Conservation (phyloP, 495 filamentous ascomycete genomes). For the Friedmanniomyces endolithicus region DNA sequence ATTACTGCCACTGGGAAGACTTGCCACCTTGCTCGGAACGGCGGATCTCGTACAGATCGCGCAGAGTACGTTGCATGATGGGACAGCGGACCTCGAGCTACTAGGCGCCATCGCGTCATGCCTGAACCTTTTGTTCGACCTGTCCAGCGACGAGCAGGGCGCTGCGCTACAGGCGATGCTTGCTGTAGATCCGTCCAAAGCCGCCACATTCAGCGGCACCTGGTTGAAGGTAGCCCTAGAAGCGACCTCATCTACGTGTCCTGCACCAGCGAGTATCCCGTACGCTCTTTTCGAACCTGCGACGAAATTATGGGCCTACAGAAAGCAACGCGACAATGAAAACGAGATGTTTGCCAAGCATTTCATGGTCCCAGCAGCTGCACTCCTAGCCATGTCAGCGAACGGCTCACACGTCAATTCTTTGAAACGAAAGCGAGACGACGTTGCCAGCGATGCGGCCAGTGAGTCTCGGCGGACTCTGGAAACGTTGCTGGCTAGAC, state of each 20-base stretch:
- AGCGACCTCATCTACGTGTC: background rate
- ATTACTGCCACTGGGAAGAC: constrained; percentile 3
- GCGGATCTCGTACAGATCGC: constrained; percentile 1
- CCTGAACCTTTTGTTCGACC: constrained; percentile 2
- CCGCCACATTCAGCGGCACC: constrained; percentile 6
- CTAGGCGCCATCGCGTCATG: background rate
- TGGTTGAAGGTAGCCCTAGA: background rate
- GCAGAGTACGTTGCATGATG: background rate
- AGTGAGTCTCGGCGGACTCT: constrained; percentile 33
- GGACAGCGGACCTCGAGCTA: background rate
- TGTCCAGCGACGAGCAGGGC: background rate
- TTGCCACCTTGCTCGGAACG: constrained; percentile 4
- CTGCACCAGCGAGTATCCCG: background rate
- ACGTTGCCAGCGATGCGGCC: background rate
- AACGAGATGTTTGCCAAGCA: constrained; percentile 20
- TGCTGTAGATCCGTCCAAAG: background rate
- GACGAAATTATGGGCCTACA: constrained; percentile 4
- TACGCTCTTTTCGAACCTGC: background rate
- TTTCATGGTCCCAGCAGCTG: constrained; percentile 23
- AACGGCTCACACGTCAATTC: background rate
- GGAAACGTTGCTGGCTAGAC: constrained; percentile 51
- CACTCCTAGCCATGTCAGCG: constrained; percentile 13
- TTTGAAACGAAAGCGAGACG: constrained; percentile 6
- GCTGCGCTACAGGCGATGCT: constrained; percentile 9
- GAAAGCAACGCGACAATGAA: constrained; percentile 7